Conservation (phyloP, 2,329 filamentous ascomycete species). For the Davidsoniella neocaledoniae region DNA sequence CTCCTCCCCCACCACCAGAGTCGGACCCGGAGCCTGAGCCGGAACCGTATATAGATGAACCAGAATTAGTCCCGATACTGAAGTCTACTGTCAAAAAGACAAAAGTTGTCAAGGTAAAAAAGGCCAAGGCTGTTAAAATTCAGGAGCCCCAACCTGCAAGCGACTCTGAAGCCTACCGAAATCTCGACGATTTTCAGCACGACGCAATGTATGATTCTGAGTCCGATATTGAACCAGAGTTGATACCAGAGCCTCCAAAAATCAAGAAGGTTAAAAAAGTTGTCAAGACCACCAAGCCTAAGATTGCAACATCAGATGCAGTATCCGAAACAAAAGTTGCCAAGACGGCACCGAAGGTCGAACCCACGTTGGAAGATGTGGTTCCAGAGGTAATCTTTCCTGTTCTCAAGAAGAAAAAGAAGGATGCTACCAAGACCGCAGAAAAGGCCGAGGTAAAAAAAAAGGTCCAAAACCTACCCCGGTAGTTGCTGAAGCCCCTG, state of each 20-base stretch:
- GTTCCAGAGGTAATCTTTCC: not conserved
- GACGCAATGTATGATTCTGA: not conserved
- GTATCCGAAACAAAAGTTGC: not conserved
- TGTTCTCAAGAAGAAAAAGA: not conserved
- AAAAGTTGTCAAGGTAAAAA: constrained; percentile 4
- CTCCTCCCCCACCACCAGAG: constrained; percentile 15
- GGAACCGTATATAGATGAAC: constrained; percentile 5
- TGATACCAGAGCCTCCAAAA: constrained; percentile 14
- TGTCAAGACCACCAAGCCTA: constrained; percentile 13
- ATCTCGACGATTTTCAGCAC: constrained; percentile 2
- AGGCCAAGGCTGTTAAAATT: constrained; percentile 4
- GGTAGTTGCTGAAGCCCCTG: not conserved
- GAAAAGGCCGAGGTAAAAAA: constrained; percentile 5
- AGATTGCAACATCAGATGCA: constrained; percentile 13
- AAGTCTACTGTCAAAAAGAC: not conserved
- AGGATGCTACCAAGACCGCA: not conserved
- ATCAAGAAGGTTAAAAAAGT: constrained; percentile 11
- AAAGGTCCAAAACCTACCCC: too few relatives aligned
- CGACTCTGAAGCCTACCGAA: not conserved
- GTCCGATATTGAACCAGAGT: constrained; percentile 12
- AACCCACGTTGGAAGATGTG: not conserved
- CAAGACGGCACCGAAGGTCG: constrained; percentile 1
- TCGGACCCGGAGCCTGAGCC: constrained; percentile 15
- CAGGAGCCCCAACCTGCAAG: constrained; percentile 2
- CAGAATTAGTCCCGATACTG: too few relatives aligned